Evolutionary conservation across 441 rosid genomes (phyloP), one percentile per base, ranked within the genome.

Genomic region (Pelargonium fulgidum): DNA sequence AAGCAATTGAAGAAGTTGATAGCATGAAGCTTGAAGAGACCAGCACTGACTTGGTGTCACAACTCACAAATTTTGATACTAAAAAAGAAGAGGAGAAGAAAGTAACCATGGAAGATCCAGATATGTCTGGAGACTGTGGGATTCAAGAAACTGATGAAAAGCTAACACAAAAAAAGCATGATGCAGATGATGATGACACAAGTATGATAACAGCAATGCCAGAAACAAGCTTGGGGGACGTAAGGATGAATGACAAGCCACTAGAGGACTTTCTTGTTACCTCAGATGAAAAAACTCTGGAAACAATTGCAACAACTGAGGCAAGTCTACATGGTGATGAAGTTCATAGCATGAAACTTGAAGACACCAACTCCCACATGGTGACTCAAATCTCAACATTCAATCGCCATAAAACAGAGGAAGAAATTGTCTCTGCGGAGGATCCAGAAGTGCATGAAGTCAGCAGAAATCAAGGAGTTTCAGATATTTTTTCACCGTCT

Each of bases 191-290:
- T 29, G 45, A 10, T 63, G 45, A 6, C 14, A 44, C 45, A 33
- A 36, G 62, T 45, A 33, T 47, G 68, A 62, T 19, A 48, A 64
- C 68, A 29, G 73, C 29, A 66, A 12, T 41, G 48, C 54, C 69
- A 45, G 69, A 66, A 20, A 20, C 7, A 16, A 47, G 11, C 39
- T 66, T 22, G 19, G n/a, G 69, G 69, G 58, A 42, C 17, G 13
- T 12, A 19, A 26, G 44, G 16, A 8, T 66, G 33, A 33, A 17
- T 2, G 68, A 66, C 68, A 66, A 41, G 68, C 33, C 54, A 41
- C 4, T 9, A 65, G 54, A 19, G 54, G 68, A 20, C 29, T 44
- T 17, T 45, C 16, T 3, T 41, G 20, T 4, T 42, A 19, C 11
- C 39, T 44, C 54, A 11, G 68, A 66, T 17, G 56, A 19, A 24